A percentile compares a stretch with the other conserved stretches of the same genome.
Evolutionary conservation across 495 filamentous ascomycete genomes (phyloP).

Genomic region (Aspergillus homomorphus): DNA sequence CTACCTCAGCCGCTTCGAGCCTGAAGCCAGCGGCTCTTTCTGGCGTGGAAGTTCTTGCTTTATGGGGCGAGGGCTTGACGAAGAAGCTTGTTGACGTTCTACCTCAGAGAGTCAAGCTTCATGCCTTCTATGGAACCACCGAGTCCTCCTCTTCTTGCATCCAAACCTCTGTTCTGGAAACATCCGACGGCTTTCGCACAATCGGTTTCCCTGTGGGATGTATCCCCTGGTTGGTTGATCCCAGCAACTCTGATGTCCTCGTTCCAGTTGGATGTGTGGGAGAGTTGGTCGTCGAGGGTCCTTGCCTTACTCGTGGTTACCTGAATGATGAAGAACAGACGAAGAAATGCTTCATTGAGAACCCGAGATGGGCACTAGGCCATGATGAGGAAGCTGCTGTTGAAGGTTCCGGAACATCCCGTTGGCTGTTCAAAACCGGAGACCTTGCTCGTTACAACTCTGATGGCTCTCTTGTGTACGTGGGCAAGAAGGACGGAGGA

Average conservation of each 20-base stretch:
- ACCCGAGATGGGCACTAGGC: conserved; percentile 40
- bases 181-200: conserved; percentile 8
- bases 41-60: conserved; percentile 16
- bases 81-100: conserved; percentile 15
- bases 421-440: conserved; percentile 44
- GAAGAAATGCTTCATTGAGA: conserved; percentile 43
- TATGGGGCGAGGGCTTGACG: conserved; percentile 20
- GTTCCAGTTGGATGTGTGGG: conserved; percentile 57
- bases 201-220: conserved; percentile 29
- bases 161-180: conserved; percentile 11
- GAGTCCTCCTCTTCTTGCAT: conserved; percentile 37
- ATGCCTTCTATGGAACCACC: conserved; percentile 35
- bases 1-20: conserved; percentile 26
- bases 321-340: conserved; percentile 42
- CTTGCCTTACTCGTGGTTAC: conserved; percentile 51
- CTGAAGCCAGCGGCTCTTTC: conserved; percentile 21
- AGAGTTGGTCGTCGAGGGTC: conserved; percentile 62
- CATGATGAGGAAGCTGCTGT: conserved; percentile 2
- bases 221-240: conserved; percentile 55
- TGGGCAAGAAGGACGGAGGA: conserved; percentile 46
- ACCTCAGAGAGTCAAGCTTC: conserved; percentile 20
- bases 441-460: conserved; percentile 53
- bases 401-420: neutral
- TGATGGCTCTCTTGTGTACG: conserved; percentile 44
- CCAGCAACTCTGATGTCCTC: conserved; percentile 48